Evolutionary conservation across 2,329 filamentous ascomycete genomes (phyloP).

Genomic region (Curvularia sp.): DNA sequence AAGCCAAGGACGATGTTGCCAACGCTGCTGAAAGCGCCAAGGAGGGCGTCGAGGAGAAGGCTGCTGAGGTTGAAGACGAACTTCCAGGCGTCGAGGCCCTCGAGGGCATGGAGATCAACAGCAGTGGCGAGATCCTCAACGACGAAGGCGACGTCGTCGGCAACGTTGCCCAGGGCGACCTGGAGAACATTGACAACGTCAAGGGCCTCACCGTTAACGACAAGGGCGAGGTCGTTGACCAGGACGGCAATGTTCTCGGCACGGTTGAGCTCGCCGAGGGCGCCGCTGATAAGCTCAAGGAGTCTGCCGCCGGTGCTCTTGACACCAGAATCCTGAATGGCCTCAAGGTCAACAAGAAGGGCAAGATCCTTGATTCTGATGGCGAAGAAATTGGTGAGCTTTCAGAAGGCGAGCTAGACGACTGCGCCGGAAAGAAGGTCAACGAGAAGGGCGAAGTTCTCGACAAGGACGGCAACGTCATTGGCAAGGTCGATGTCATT

Average conservation of each 20-base stretch:
- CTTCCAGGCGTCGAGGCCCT: constrained; percentile 61
- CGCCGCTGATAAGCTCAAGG: constrained; percentile 57
- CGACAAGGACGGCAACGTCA: constrained; percentile 59
- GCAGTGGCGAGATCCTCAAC: constrained; percentile 58
- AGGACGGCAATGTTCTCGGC: constrained; percentile 60
- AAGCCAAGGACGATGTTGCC: constrained; percentile 39
- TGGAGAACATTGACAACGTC: constrained; percentile 52
- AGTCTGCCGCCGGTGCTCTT: constrained; percentile 50
- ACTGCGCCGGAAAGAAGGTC: constrained; percentile 57
- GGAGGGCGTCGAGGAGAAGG: constrained; percentile 41
- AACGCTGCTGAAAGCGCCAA: constrained; percentile 42
- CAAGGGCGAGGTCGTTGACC: constrained; percentile 59
- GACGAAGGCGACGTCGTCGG: constrained; percentile 60
- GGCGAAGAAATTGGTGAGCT: constrained; percentile 61
- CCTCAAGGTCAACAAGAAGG: constrained; percentile 66
- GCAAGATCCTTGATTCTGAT: constrained; percentile 60
- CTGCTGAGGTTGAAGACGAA: constrained; percentile 56
- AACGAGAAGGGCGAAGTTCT: constrained; percentile 61
- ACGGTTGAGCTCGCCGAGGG: constrained; percentile 60
- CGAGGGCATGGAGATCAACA: constrained; percentile 60
- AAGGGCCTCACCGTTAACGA: constrained; percentile 61
- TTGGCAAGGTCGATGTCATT: constrained; percentile 59
- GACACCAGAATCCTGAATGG: constrained; percentile 60
- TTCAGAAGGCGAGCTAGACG: constrained; percentile 54
- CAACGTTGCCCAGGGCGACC: constrained; percentile 56